Evolutionary conservation across 202 grass and related monocot genomes (phyloP), one percentile per base, ranked within the genome.

Genomic region (Schoenoplectus tabernaemontani): DNA sequence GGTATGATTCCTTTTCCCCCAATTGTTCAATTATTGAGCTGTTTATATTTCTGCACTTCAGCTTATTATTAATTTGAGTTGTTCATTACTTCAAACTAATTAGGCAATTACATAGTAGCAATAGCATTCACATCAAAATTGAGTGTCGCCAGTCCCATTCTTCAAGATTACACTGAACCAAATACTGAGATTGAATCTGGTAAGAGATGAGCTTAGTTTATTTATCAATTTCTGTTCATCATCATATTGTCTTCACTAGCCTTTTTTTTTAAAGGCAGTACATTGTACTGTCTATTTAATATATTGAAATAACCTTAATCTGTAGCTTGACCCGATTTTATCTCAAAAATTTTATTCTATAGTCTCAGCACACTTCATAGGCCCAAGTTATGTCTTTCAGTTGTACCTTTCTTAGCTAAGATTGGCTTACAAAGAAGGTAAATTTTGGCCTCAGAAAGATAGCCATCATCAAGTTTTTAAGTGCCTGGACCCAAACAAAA

Each of bases 41-140:
- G 1, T 75, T 36, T 75, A 75, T 54, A 53, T 53, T 53, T 59
- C 44, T 43, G 22, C 13, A 48, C 46, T 73, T 77, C 43, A 54
- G 4, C 10, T 76, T 64, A 81, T 59, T 81, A 37, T 51, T 81
- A 69, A 83, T 85, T 77, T 67, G 39, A 59, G 7, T 82, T 81
- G 38, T 61, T 61, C 43, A 64, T 34, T 39, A 50, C 68, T 72
- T 51, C 16, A 71, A 71, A 34, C 36, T 19, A 53, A 87, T 81
- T 82, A 98, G 96, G 88, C 81, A 86, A 87, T 81, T 95, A 98
- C 86, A 83, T 89, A 64, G 82, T 98, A 65, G 91, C 90, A 50
- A 59, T 98, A 76, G 91, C 91, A 64, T 90, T 88, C 85, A 74
- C 90, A 64, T 89, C 79, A 15, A 82, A 79, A 76, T 68, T 80